These are phyloP conservation scores for Stromatinia cepivora DNA, from an alignment of 2,329 filamentous ascomycete species.

Conservation along the genomic window DNA sequence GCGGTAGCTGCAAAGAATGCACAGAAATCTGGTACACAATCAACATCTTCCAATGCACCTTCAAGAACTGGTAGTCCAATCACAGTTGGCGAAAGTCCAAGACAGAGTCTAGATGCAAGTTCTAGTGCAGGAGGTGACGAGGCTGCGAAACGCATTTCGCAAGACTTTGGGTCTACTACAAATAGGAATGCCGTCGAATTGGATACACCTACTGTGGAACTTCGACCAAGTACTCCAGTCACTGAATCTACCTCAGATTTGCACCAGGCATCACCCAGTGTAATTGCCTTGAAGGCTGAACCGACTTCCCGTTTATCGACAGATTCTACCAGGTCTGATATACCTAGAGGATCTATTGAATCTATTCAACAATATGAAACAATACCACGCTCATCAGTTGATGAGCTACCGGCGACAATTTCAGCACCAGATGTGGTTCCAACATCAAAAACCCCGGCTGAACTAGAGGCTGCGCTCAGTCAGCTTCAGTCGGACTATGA, in stretches of 20 bases:
- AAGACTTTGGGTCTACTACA: conserved; percentile 18
- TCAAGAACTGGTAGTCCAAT: conserved; percentile 56
- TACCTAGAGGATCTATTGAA: conserved; percentile 34
- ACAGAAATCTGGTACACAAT: conserved; percentile 47
- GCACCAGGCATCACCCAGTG: conserved; percentile 25
- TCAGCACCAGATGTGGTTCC: conserved; percentile 6
- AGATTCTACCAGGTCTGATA: conserved; percentile 36
- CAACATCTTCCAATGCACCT: conserved; percentile 49
- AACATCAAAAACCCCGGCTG: conserved; percentile 30
- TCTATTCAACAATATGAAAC: conserved; percentile 30
- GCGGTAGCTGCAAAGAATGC: conserved; percentile 74
- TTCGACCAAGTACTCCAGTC: conserved; percentile 26
- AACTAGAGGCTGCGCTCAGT: conserved; percentile 46
- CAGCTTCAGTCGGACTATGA: conserved; percentile 42
- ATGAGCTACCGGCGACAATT: conserved; percentile 30
- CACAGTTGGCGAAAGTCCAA: conserved; percentile 46
- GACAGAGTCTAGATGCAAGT: conserved; percentile 48
- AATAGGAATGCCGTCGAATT: neutral
- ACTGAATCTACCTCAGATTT: neutral
- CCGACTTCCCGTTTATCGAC: conserved; percentile 32
- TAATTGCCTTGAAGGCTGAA: conserved; percentile 30
- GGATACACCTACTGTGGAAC: conserved; percentile 28
- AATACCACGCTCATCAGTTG: conserved; percentile 37
- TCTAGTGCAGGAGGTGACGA: conserved; percentile 24
- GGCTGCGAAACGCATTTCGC: neutral